These are phyloP conservation scores for Tetracladium maxilliforme DNA, from an alignment of 2,329 filamentous ascomycete species.

Conservation along the genomic window DNA sequence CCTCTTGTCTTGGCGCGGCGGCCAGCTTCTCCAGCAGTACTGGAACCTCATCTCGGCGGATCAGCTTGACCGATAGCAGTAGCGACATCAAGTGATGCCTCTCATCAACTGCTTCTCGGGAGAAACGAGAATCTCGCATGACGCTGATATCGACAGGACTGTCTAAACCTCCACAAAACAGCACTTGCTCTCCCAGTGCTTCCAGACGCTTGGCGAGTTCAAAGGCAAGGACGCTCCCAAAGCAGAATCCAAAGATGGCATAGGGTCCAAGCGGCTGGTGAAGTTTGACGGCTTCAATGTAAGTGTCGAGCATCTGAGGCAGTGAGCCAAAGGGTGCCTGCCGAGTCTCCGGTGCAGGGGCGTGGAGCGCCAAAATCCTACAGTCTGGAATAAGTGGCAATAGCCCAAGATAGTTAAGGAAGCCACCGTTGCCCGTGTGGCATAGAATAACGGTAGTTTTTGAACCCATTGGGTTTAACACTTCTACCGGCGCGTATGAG, in stretches of 20 bases:
- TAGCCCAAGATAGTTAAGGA: slow-evolving; percentile 23
- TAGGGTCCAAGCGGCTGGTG: slow-evolving; percentile 31
- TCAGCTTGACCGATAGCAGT: too few species aligned
- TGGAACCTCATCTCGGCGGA: too few species aligned
- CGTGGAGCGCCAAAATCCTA: slow-evolving; percentile 27
- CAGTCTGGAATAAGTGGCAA: slow-evolving; percentile 22
- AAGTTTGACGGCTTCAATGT: slow-evolving; percentile 19
- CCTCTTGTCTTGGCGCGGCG: too few species aligned
- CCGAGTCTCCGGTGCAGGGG: too few species aligned
- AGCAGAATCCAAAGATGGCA: slow-evolving; percentile 32
- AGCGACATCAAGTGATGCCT: too few species aligned
- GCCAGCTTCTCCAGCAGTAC: too few species aligned
- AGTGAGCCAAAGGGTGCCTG: slow-evolving; percentile 22
- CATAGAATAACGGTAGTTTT: slow-evolving; percentile 24
- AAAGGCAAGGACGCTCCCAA: slow-evolving; percentile 31
- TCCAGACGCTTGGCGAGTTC: slow-evolving; percentile 30
- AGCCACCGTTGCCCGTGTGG: slow-evolving; percentile 25
- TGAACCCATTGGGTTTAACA: slow-evolving; percentile 13
- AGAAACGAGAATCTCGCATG: too few species aligned
- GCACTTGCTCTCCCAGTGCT: slow-evolving; percentile 16
- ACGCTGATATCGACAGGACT: slow-evolving; percentile 32
- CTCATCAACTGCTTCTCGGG: too few species aligned
- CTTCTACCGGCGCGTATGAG: slow-evolving; percentile 18
- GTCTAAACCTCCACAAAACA: slow-evolving; percentile 28
- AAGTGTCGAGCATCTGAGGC: slow-evolving; percentile 20